Base-by-base conservation (phyloP, 2,329 filamentous ascomycete species). In the Colletotrichum eleusines region DNA sequence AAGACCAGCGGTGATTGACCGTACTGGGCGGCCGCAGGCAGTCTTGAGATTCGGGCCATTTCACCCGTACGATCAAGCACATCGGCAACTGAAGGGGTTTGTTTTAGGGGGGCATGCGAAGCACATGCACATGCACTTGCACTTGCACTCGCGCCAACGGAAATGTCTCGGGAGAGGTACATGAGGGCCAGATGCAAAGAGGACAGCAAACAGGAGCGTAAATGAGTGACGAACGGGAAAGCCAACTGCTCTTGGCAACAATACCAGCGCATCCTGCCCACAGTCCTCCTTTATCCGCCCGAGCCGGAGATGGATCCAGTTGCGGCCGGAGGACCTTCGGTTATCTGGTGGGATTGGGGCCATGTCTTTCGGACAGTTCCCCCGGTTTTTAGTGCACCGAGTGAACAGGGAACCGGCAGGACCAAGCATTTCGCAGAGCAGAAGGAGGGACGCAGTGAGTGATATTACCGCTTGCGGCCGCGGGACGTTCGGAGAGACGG, bases 231-330 rank as follows among this genome's bases (percentile, higher is more conserved):
- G 51, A 63, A 20, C 20, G 40, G 60, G 57, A 63, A 54, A 53
- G 33, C 12, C 40, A 58, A 33, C 40, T 63, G 58, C 40, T 71
- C 69, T 71, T 71, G 69, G 69, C 69, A 69, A 44, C 64, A 68
- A 63, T 68, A 63, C 68, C 51, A 55, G 51, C 58, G 53, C 68
- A 69, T 71, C 58, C 46, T 63, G 38, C 42, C 28, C 23, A 44
- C 64, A 33, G 42, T 11, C 35, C 23, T 70, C 46, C 28, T 57
- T 33, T 54, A 28, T 50, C 50, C 58, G 28, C 51, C 63, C 46
- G 59, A 44, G 53, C 58, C 50, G 38, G 58, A 63, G 64, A 63
- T 68, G 69, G 58, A 51, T 66, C 63, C 50, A 63, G 68, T 44
- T 44, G 67, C 57, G 68, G 63, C 44, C 55, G 63, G 57, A 60